Base-by-base conservation (phyloP, 192 early-diverging fungal species). In the Coemansia biformis region DNA sequence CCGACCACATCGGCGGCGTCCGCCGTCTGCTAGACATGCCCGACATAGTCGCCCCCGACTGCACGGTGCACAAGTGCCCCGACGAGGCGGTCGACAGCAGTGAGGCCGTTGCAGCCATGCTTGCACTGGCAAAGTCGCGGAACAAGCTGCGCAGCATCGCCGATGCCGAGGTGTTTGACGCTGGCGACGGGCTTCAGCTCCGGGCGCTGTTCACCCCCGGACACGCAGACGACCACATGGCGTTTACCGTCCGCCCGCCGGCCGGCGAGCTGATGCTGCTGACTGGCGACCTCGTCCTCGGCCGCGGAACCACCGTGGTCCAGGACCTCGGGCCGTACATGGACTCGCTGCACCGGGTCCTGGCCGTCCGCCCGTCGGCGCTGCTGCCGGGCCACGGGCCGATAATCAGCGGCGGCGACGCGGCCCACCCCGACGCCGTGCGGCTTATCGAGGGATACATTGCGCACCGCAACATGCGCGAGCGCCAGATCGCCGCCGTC, bases 301-400 rank as follows among this genome's bases (percentile, higher is more conserved):
- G 92, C 0, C 82, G 88, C 36, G 92, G 92, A 7, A 85, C 85
- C 1, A 80, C 87, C 7, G 76, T 86, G 6, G 91, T 93, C 69
- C 76, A 87, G 21, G 76, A 89, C 36, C 73, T 95, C 10, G 54
- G 49, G 4, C 63, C 63, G 14, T 91, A 91, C 48, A 77, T 95
- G 55, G 47, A 67, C 11, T 86, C 84, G 1, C 63, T 95, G n/a
- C 24, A 60, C 13, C 53, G 59, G 2, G 48, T 89, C 16, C 51
- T 78, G 34, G 66, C 37, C 0, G 8, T 79, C 0, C 39, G 41
- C 0, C 81, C 80, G 0, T 31, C 55, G 0, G 38, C 51, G 6
- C 61, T 90, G 7, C 80, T 87, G 59, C 84, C 85, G 3, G 87
- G 87, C 1, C 92, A 95, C 57, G 92, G 92, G 0, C 85, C 86